Evolutionary conservation across 768 basidiomycete genomes (phyloP), one percentile per base, ranked within the genome.

Genomic region (Hypholoma sublateritium): DNA sequence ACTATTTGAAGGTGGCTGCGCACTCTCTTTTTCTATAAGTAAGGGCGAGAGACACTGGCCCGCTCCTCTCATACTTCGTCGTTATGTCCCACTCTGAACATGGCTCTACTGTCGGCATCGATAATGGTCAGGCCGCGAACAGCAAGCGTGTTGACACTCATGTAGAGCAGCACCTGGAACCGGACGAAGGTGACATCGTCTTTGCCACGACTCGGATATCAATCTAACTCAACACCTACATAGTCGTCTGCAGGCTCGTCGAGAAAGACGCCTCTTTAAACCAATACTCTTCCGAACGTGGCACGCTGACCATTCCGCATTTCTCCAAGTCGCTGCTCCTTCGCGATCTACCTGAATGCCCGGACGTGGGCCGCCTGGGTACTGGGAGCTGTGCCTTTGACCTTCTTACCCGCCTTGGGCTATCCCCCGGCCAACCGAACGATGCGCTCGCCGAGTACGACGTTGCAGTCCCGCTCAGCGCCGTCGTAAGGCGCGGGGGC

Each of bases 391-490:
- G 58, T 32, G 35, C 45, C 16, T 55, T 59, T 39, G 47, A 55
- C 37, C 58, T 59, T 8, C 34, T 44, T 2, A 35, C 21, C 12
- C 55, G 59, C 13, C 41, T 60, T 14, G 55, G 59, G 5, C 50
- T 60, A 6, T 46, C 56, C 4, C 59, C 59, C 13, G 55, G 50
- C 42, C 55, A 60, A 21, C 17, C 44, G 14, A 55, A 60, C 37
- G 32, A 44, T 2, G 25, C n/a, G 2, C 52, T 56, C 5, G 55
- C 50, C 11, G 59, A 60, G 53, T 60, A 60, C 47, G 59, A 60
- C 25, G 28, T 21, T 5, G 28, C 28, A 5, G 37, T 60, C 5
- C 51, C 59, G 5, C 17, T 60, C 11, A 51, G 43, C 13, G 28
- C 36, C 14, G 50, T 60, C 21, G 45, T 56, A 2, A 42, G 43